These are phyloP conservation scores for Talaromyces funiculosus DNA, from an alignment of 2,329 filamentous ascomycete genomes.

Conservation along the genomic window DNA sequence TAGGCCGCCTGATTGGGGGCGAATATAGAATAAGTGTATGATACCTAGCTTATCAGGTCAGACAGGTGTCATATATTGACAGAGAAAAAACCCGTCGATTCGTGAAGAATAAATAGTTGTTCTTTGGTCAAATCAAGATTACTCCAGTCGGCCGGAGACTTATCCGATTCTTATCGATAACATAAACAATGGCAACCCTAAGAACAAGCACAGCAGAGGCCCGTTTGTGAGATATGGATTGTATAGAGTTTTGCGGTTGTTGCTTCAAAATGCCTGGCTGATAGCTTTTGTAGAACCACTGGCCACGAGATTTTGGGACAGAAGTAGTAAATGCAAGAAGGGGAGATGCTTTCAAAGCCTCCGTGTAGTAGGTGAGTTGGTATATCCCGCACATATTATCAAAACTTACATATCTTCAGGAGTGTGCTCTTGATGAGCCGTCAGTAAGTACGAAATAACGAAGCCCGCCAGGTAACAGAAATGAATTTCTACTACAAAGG, in stretches of 20 bases:
- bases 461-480: background rate
- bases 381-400: too few species aligned
- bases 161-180: background rate
- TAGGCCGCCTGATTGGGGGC: background rate
- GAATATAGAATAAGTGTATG: background rate
- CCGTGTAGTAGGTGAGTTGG: too few species aligned
- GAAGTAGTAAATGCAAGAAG: background rate
- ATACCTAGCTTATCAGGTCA: too few species aligned
- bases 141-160: background rate
- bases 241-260: background rate
- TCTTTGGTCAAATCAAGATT: background rate
- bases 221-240: background rate
- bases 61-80: background rate
- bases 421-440: background rate
- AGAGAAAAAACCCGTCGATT: too few species aligned
- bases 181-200: background rate
- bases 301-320: background rate
- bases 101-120: background rate
- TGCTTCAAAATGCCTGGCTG: background rate
- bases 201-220: background rate
- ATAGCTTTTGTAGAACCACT: background rate
- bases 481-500: background rate
- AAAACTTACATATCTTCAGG: too few species aligned
- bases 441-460: background rate
- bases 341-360: background rate